Evolutionary conservation across 495 filamentous ascomycete species (phyloP).

Genomic region (Xanthoparmelia taractica): DNA sequence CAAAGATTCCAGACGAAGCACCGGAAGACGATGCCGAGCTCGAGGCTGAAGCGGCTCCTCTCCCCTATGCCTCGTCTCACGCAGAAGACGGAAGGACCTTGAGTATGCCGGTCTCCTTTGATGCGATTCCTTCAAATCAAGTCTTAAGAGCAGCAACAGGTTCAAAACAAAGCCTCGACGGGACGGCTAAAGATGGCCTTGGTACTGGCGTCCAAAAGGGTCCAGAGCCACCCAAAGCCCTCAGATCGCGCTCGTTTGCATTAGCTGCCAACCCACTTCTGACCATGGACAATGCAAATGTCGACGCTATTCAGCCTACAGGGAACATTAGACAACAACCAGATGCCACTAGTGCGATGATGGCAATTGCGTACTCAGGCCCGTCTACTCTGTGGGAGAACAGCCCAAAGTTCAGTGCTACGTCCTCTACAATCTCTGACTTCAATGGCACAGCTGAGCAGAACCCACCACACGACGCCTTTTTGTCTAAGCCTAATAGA

Average conservation of each 20-base stretch:
- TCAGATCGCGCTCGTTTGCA: constrained; percentile 58
- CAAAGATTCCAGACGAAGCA: constrained; percentile 44
- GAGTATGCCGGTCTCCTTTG: constrained; percentile 44
- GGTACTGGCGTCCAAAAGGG: constrained; percentile 26
- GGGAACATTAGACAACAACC: constrained; percentile 40
- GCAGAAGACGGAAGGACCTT: constrained; percentile 52
- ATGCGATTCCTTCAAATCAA: constrained; percentile 28
- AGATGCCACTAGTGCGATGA: constrained; percentile 55
- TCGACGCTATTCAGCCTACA: constrained; percentile 43
- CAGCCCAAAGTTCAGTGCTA: constrained; percentile 21
- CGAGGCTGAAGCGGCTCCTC: constrained; percentile 38
- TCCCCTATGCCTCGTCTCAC: constrained; percentile 25
- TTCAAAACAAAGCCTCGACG: constrained; percentile 27
- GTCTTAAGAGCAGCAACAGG: constrained; percentile 34
- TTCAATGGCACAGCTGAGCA: constrained; percentile 12
- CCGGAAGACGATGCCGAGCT: constrained; percentile 52
- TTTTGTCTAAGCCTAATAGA: constrained; percentile 18
- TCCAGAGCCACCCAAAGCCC: constrained; percentile 43
- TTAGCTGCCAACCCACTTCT: constrained; percentile 56
- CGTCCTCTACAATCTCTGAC: constrained; percentile 38
- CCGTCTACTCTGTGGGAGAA: constrained; percentile 27
- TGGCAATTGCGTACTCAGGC: constrained; percentile 51
- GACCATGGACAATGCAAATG: constrained; percentile 52
- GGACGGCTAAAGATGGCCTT: constrained; percentile 22
- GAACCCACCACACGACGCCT: not conserved